Evolutionary conservation across 2,329 filamentous ascomycete species (phyloP), one percentile per base, ranked within the genome.

Genomic region (Emericellopsis cladophorae): DNA sequence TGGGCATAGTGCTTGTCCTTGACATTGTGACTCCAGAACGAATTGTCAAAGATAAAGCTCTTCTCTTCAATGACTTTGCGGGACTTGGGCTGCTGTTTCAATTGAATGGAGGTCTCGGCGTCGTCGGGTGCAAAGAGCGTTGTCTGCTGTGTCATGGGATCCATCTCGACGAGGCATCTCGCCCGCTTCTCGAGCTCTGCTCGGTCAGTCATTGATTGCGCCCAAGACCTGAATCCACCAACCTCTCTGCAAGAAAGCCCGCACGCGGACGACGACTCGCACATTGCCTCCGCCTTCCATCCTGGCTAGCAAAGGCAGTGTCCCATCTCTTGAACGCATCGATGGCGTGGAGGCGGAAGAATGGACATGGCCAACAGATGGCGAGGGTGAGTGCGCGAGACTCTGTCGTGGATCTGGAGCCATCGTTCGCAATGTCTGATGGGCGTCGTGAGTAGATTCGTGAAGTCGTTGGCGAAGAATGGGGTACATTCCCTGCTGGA

Each of bases 31-130:
- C 90, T 96, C 89, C 92, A 98, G 65, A 96, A 98, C 0, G 89
- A 96, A 57, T 88, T 94, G 67, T 98, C 92, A 58, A 98, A 98
- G 2, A 85, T 89, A 55, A 98, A 98, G 0, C 72, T 75, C 64
- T 93, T 95, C 56, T 95, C 86, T 55, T 95, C 88, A 42, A 84
- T 67, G 7, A 83, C 68, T 58, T 83, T 90, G 46, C 86, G 78
- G 32, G 76, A 74, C 59, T 79, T 81, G 4, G 36, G 40, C 10
- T 21, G 40, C 22, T 35, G n/a, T n/a, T 36, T 22, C 22, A 39
- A 32, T 16, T 40, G 34, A 16, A 74, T 67, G 46, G 74, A 71
- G 36, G 67, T 56, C 16, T 66, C 64, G 39, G 56, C 54, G n/a
- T 76, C 67, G 40, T 68, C 68, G 1, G 89, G 88, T 4, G 81